Percentiles rank a stretch among this genome's conserved stretches.
phyloP scores from a whole-genome alignment of 2,329 filamentous ascomycete species.

The Talaromyces atroroseus region DNA sequence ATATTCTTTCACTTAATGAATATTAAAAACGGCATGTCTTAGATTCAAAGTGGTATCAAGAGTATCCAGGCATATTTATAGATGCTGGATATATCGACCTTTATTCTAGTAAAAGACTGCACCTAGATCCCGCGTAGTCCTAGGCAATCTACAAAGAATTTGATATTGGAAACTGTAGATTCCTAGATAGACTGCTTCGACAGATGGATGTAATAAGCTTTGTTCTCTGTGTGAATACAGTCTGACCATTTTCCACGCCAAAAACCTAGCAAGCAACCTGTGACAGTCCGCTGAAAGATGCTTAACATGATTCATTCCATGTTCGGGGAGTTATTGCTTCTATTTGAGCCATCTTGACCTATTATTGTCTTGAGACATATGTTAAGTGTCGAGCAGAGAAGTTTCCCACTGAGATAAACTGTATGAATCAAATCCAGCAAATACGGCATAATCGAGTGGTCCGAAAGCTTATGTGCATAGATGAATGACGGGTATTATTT shows the following conservation, averaged over 20 bases:
- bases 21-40: not conserved
- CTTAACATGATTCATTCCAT: too few relatives aligned
- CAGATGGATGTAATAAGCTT: not conserved
- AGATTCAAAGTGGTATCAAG: not conserved
- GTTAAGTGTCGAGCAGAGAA: not conserved
- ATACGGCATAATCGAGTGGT: not conserved
- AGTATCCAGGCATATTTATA: not conserved
- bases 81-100: not conserved
- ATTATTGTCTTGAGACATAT: not conserved
- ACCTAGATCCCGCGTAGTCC: too few relatives aligned
- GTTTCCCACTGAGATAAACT: not conserved
- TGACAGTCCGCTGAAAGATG: not conserved
- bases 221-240: not conserved
- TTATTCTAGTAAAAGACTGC: too few relatives aligned
- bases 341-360: too few relatives aligned
- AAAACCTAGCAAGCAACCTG: not conserved
- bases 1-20: not conserved
- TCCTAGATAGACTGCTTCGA: not conserved
- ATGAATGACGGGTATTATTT: not conserved
- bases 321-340: too few relatives aligned
- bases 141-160: not conserved
- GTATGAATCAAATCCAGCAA: not conserved
- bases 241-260: not conserved
- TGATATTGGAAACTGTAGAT: not conserved
- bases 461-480: not conserved